Base-by-base conservation (phyloP, 2,329 filamentous ascomycete species). In the Monilinia polystroma region DNA sequence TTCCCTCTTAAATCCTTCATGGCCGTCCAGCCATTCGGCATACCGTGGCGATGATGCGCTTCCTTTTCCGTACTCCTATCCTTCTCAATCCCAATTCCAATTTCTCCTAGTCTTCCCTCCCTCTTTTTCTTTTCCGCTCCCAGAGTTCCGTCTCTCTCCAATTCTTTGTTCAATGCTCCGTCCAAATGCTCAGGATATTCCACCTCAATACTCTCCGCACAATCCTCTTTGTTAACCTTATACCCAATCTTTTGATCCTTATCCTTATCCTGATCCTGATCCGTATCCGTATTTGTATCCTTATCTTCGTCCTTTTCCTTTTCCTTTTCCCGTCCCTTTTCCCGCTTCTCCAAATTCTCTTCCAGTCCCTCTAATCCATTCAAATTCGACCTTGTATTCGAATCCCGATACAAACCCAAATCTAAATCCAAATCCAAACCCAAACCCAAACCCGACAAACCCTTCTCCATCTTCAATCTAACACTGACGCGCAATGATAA, bases 21-120 rank as follows among this genome's bases (percentile, higher is more conserved):
- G 1, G 52, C 52, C 26, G 45, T 66, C 66, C 66, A 67, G n/a
- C 59, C 60, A 38, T 49, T 54, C 0, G 52, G 66, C 53, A 64
- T 52, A 52, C 52, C 58, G 52, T 52, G 29, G 23, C 51, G 16
- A 23, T 43, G 20, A 32, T 56, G 45, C 64, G 41, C 29, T 16
- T 63, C 64, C 51, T 55, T 41, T 38, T 51, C 59, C 20, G 26
- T 41, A 43, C 26, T 41, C 8, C 6, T 56, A 26, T 63, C 64
- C 41, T 63, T 49, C 26, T 20, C 43, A 35, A 35, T 18, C 14
- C 16, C 47, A 45, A 35, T 66, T 7, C 35, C 49, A 56, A 26
- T 32, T 4, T 10, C 38, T 47, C 41, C 41, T 20, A 20, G 49
- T 2, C 41, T 47, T 26, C 5, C 4, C 18, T 16, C 8, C 11